Evolutionary conservation across 768 basidiomycete genomes (phyloP), one percentile per base, ranked within the genome.

Genomic region (Podaxis mareebaensis): DNA sequence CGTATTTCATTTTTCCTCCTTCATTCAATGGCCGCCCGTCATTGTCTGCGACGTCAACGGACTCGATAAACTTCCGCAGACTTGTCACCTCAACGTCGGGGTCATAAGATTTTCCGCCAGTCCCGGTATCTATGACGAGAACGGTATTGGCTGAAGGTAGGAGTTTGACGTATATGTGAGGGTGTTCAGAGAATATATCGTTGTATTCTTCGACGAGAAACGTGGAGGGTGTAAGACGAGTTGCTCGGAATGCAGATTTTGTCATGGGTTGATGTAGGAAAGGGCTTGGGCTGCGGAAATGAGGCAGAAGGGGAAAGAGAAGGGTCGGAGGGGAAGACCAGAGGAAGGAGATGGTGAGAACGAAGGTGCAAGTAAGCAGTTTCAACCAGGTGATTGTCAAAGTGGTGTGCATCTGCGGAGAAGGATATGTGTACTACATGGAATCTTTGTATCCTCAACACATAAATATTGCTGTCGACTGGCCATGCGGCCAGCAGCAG

Each of bases 121-220:
- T 85, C 40, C 85, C 85, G 15, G 82, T 85, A 68, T 86, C 85
- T 51, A 85, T 72, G 39, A 86, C 66, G 10, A 87, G 72, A 56
- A 85, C 71, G 1, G 81, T 79, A 26, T 71, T 71, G 3, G 76
- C 74, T 10, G 68, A 65, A 33, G 77, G 74, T 8, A 81, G 65
- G 48, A 80, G 59, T 67, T 83, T 85, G 62, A 75, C 82, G 67
- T 84, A 86, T 64, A 87, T 85, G 70, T 83, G 79, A 3, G 85
- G 83, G 58, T 79, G 78, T 67, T 87, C 85, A 15, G 72, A 72
- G 70, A 78, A 86, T 33, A 81, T 70, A 64, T 85, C 84, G 56
- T 83, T 72, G 72, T 78, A 77, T 70, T 87, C 84, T 59, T 76
- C 76, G 73, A 84, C 76, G 30, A 83, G 77, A 70, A 74, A 77